Evolutionary conservation across 2,329 filamentous ascomycete genomes (phyloP), one percentile per base, ranked within the genome.

Genomic region (Elsinoe batatas): DNA sequence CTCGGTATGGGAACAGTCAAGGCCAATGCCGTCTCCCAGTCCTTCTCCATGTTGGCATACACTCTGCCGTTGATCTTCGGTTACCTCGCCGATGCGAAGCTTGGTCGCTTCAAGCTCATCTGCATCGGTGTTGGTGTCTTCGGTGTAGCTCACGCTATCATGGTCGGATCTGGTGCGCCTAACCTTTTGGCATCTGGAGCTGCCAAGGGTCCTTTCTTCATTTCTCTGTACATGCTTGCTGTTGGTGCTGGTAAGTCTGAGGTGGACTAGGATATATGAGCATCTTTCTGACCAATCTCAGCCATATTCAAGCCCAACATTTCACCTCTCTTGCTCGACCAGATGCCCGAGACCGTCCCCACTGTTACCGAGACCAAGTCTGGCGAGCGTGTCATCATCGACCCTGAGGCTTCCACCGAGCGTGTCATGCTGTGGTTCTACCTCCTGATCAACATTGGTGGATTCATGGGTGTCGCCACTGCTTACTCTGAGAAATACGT

Each of bases 291-390:
- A 56, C 72, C 87, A 7, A 82, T 78, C 0, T 72, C 78, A 55
- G 80, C 78, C 5, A 87, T 81, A 1, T 80, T 80, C 79, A 91
- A 91, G 74, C 80, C 85, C 60, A 91, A 90, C 65, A 84, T 91
- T 43, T 71, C 69, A 5, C 74, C 74, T 1, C 63, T 73, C 15
- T 69, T 76, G 18, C 70, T 73, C 8, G 74, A 77, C 58, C 74
- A 76, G 61, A 71, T 73, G 42, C 64, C 62, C 6, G 65, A 67
- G 18, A 71, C 69, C 30, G 69, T 66, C 32, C 65, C 70, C 0
- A 70, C 69, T 56, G 64, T 74, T 33, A 69, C 64, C 46, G 64
- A 62, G 12, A 57, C 68, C 18, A 58, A 71, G 61, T 69, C 58
- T 66, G 72, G 73, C 32, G 73, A 76, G 62, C 65, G 67, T 22